These are phyloP conservation scores for Rubroboletus pulcherrimus DNA, from an alignment of 768 basidiomycete species.

Conservation along the genomic window DNA sequence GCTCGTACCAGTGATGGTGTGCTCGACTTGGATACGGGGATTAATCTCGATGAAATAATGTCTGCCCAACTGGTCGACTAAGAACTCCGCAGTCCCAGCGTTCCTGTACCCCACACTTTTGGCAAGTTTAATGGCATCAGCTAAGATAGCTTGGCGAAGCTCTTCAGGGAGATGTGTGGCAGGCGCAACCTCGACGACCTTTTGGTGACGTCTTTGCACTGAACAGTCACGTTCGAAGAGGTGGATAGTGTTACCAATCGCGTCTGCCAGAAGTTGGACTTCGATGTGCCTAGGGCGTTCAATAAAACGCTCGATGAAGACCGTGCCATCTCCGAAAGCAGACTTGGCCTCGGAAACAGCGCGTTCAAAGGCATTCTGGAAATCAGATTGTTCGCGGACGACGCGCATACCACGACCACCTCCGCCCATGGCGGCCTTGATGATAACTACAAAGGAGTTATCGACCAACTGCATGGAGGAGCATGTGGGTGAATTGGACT, in stretches of 20 bases:
- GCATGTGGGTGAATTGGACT: background rate
- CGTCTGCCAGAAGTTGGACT: slow-evolving; percentile 92
- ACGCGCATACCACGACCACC: slow-evolving; percentile 99
- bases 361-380: slow-evolving; percentile 84
- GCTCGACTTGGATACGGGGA: slow-evolving; percentile 99
- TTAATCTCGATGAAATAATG: slow-evolving; percentile 99
- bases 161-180: slow-evolving; percentile 92
- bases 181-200: slow-evolving; percentile 98
- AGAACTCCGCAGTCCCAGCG: slow-evolving; percentile 97
- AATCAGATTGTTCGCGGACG: slow-evolving; percentile 89
- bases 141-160: slow-evolving; percentile 80
- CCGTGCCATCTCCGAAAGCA: slow-evolving; percentile 97
- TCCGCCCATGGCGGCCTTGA: slow-evolving; percentile 99
- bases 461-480: slow-evolving; percentile 4
- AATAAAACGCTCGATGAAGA: slow-evolving; percentile 97
- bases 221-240: slow-evolving; percentile 99
- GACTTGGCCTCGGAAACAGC: slow-evolving; percentile 94
- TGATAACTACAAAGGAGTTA: slow-evolving; percentile 64
- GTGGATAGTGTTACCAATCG: slow-evolving; percentile 90
- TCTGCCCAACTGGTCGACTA: slow-evolving; percentile 93
- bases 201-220: slow-evolving; percentile 96
- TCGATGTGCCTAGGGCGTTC: slow-evolving; percentile 98
- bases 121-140: slow-evolving; percentile 92
- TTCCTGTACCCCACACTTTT: slow-evolving; percentile 93
- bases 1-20: slow-evolving; percentile 88